A percentile compares a stretch with the other conserved stretches of the same genome.
Conservation (phyloP, 2,329 filamentous ascomycete species). For the Aspergillus brunneoviolaceus region DNA sequence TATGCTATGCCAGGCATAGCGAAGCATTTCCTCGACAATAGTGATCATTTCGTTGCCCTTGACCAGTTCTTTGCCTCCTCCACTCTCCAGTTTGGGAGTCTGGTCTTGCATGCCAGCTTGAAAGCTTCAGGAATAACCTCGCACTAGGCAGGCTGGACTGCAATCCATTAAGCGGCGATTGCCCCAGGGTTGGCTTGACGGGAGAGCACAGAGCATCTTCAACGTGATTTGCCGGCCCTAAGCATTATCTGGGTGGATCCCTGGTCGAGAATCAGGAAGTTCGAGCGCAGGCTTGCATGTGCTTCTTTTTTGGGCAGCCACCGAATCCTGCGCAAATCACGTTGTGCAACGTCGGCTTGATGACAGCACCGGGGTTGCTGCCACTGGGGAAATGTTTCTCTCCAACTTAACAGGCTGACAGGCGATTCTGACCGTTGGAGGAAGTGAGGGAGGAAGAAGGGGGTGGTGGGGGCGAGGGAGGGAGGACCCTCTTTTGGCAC, state of each 20-base stretch:
- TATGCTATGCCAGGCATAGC: constrained; percentile 16
- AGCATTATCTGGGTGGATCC: constrained; percentile 23
- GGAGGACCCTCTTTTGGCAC: constrained; percentile 12
- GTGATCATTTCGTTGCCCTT: neutral
- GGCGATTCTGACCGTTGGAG: constrained; percentile 11
- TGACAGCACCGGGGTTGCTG: constrained; percentile 11
- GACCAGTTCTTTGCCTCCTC: constrained; percentile 1
- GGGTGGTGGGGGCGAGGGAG: neutral
- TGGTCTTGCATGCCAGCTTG: neutral
- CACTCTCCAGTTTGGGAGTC: neutral
- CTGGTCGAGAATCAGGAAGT: constrained; percentile 20
- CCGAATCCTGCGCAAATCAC: constrained; percentile 22
- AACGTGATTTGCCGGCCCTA: constrained; percentile 20
- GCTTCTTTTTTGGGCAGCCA: constrained; percentile 27
- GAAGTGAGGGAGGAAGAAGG: neutral
- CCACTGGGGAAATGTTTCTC: constrained; percentile 11
- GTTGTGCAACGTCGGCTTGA: constrained; percentile 22
- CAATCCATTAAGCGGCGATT: constrained; percentile 14
- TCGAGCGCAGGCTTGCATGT: constrained; percentile 14
- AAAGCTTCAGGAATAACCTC: constrained; percentile 11
- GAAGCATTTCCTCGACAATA: neutral
- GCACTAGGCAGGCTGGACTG: constrained; percentile 8
- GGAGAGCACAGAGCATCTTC: constrained; percentile 13
- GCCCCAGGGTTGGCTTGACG: constrained; percentile 14
- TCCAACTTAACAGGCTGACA: constrained; percentile 15